Evolutionary conservation across 139 green algal species (phyloP).

Genomic region (Auxenochlorella pyrenoidosa): DNA sequence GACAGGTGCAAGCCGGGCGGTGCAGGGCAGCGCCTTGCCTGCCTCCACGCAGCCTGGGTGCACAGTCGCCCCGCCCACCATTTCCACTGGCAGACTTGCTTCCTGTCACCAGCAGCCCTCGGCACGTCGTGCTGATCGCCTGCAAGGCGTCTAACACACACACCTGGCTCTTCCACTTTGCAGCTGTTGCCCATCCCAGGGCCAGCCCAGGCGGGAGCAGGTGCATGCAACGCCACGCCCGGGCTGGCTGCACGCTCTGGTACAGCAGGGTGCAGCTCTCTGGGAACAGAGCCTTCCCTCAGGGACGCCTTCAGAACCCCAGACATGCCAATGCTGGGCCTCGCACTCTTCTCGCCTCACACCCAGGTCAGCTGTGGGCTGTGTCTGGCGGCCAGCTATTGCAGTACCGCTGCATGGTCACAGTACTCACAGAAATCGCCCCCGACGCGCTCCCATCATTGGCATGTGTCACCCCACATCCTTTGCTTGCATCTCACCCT

Average conservation of each 20-base stretch:
- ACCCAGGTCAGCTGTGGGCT: neutral
- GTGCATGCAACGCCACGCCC: too few relatives aligned
- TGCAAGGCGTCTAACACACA: too few relatives aligned
- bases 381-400: too few relatives aligned
- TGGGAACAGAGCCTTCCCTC: conserved; percentile 5
- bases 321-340: conserved; percentile 37
- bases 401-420: neutral
- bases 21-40: too few relatives aligned
- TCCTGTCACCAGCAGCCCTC: too few relatives aligned
- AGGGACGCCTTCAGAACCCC: conserved; percentile 18
- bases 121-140: neutral
- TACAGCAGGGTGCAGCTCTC: neutral
- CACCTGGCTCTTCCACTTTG: neutral
- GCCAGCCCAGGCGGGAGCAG: neutral
- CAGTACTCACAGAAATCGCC: too few relatives aligned
- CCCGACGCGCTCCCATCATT: too few relatives aligned
- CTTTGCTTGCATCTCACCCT: too few relatives aligned
- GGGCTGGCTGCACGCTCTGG: too few relatives aligned
- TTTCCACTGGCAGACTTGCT: neutral
- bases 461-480: too few relatives aligned
- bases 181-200: neutral
- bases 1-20: too few relatives aligned
- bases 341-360: conserved; percentile 37
- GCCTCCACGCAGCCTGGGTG: neutral
- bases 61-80: too few relatives aligned